Base-by-base conservation (phyloP, 2,329 filamentous ascomycete species). In the Davidsoniella neocaledoniae region DNA sequence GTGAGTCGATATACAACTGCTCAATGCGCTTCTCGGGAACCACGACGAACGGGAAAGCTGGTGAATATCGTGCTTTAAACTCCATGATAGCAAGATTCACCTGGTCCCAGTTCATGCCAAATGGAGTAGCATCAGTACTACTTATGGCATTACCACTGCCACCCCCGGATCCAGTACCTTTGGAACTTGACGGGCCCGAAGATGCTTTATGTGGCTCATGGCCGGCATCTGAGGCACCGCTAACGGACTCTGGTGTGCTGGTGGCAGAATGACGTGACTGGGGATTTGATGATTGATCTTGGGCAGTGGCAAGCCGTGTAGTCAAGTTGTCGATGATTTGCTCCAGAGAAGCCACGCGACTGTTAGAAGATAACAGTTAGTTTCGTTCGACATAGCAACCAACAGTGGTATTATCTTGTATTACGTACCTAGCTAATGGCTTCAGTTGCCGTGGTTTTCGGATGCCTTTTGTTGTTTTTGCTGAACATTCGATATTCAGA, bases 21-120 rank as follows among this genome's bases (percentile, higher is more conserved):
- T 57, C 56, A 9, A 63, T 61, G 14, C 56, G 50, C 25, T 58
- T 54, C 7, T 60, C 57, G 2, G 61, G 59, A 5, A 68, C 51
- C 8, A 58, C 55, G 14, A 68, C 58, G 54, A 66, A 68, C 0
- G 67, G 66, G 45, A 67, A 68, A 21, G 62, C 59, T 10, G 60
- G 59, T 19, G 58, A 61, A 51, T 61, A 63, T 4, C 59, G 58
- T 4, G 52, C 52, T 21, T 58, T 61, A 51, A 64, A 69, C 2
- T 62, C 57, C 5, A 55, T 53, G 4, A 69, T 46, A 4, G 63
- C 60, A 12, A 59, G 55, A 16, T 62, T 54, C n/a, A 63, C 64
- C 47, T 67, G 64, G 8, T 57, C 40, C 66, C 66, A 68, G 21
- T 61, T 64, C 26, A 69, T 55, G 2, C 63, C 63, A 40, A 65